A percentile compares a stretch with the other conserved stretches of the same genome.
Conservation (phyloP, 2,329 filamentous ascomycete genomes). For the Kalmusia sp. region DNA sequence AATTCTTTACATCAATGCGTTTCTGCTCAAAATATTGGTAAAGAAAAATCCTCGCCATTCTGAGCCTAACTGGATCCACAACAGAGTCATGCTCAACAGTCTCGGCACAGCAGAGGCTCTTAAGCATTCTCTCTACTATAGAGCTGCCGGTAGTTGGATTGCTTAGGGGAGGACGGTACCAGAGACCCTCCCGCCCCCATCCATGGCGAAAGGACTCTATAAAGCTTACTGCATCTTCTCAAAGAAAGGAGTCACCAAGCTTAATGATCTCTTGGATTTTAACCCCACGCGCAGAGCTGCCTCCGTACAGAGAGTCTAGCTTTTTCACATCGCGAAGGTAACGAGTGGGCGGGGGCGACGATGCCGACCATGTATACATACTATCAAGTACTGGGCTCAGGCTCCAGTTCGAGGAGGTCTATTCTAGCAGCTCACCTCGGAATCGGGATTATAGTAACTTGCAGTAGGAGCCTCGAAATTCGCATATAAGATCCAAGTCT, state of each 20-base stretch:
- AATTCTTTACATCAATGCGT: constrained; percentile 10
- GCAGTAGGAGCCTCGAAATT: no score
- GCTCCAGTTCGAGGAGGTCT: constrained; percentile 6
- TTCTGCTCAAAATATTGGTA: constrained; percentile 16
- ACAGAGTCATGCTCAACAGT: constrained; percentile 5
- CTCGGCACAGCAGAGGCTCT: constrained; percentile 5
- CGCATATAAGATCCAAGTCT: no score
- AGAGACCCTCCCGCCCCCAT: constrained; percentile 5
- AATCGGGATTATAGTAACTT: no score
- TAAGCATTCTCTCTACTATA: constrained; percentile 1
- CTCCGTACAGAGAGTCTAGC: constrained; percentile 8
- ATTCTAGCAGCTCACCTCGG: no score
- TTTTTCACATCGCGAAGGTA: constrained; percentile 4
- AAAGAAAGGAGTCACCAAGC: constrained; percentile 11
- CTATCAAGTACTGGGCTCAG: constrained; percentile 7
- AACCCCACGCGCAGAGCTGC: constrained; percentile 1
- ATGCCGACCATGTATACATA: constrained; percentile 7
- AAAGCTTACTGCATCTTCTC: constrained; percentile 9
- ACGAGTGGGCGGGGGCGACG: constrained; percentile 3
- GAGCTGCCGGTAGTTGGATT: constrained; percentile 1
- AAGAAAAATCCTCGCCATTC: constrained; percentile 9
- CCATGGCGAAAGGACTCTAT: constrained; percentile 11
- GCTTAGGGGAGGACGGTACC: neutral
- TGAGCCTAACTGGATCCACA: constrained; percentile 11
- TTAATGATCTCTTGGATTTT: constrained; percentile 7